Base-by-base conservation (phyloP, 306 rosid species). In the Ormosia semicastrata region DNA sequence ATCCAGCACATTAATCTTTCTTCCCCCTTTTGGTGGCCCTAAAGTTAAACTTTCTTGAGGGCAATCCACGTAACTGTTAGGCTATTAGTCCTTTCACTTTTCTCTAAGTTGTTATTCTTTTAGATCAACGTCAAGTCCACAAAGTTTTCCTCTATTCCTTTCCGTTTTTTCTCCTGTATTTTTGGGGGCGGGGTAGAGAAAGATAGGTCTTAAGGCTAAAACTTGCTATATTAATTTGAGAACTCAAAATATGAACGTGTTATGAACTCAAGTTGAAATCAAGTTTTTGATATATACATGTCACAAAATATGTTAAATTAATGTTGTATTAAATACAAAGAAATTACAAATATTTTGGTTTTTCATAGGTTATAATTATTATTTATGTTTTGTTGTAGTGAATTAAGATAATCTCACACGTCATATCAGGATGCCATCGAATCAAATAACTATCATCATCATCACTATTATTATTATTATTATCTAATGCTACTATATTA, bases 111-210 rank as follows among this genome's bases (percentile, higher is more conserved):
- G 75, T 75, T 85, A 76, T 50, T 80, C 54, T 80, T 85, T 69
- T 82, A 85, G 52, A 85, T 85, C 85, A 80, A 69, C 36, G 78
- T 74, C 72, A 10, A 33, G 41, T 75, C 82, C 80, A 69, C 66
- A 43, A 62, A 62, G 81, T 75, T 68, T n/a, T n/a, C 24, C 15
- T 50, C 43, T 39, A 24, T 78, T 49, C 53, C 39, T 37, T 73
- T 54, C 43, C 10, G 8, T 67, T 46, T 58, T 36, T n/a, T 37
- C 8, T 44, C 41, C 64, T 58, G 57, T 36, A 17, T 18, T 39
- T 75, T 75, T 11, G 39, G 52, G 73, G 37, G 18, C 2, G 14
- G 9, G 15, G 17, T 24, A 24, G 24, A 24, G 24, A 24, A 24
- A 24, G 24, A 24, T 24, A 24, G 24, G 24, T 24, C 24, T 24